These are phyloP conservation scores for Hura crepitans DNA, from an alignment of 441 rosid genomes.

Conservation along the genomic window DNA sequence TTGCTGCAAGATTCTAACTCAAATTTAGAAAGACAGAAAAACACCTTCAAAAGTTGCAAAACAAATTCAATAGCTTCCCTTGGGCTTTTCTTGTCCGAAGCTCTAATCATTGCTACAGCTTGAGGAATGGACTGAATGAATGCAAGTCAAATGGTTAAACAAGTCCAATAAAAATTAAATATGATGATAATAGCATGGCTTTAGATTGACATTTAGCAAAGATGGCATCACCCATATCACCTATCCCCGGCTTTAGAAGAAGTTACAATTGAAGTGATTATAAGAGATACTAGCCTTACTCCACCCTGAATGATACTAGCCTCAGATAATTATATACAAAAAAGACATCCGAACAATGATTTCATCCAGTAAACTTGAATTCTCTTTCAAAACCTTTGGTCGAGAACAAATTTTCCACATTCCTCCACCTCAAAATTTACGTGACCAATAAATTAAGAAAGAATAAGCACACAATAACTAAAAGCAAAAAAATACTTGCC, in stretches of 20 bases:
- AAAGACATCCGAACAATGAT: not conserved
- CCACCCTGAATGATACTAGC: not conserved
- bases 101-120: slow-evolving; percentile 84
- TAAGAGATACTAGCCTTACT: not conserved
- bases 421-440: not conserved
- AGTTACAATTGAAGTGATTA: not conserved
- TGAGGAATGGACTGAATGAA: slow-evolving; percentile 79
- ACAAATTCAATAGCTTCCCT: slow-evolving; percentile 98
- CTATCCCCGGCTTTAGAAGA: not conserved
- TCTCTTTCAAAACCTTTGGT: not conserved
- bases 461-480: not conserved
- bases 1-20: not conserved
- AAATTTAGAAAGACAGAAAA: slow-evolving; percentile 11
- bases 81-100: slow-evolving; percentile 88
- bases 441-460: not conserved
- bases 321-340: not conserved
- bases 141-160: slow-evolving; percentile 13
- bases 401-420: not conserved
- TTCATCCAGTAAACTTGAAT: not conserved
- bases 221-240: not conserved
- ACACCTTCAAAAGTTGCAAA: slow-evolving; percentile 91
- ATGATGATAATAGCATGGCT: not conserved
- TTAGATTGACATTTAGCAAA: not conserved
- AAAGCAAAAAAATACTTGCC: no score
- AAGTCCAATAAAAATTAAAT: not conserved